A percentile compares a stretch with the other conserved stretches of the same genome.
Evolutionary conservation across 495 filamentous ascomycete species (phyloP).

Genomic region (Evernia prunastri): DNA sequence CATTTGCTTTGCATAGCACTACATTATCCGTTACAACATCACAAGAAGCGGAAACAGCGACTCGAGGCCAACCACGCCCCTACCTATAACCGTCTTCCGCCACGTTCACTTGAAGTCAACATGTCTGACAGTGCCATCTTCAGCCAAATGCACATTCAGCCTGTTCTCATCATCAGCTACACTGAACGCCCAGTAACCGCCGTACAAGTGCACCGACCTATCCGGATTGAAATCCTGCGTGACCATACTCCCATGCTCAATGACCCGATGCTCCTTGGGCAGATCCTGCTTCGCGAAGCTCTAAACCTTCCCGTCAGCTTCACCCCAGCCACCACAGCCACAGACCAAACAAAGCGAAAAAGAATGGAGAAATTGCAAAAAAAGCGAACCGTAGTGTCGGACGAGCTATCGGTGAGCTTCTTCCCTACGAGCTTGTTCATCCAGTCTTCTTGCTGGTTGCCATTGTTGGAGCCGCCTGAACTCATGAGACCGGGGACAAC

Average conservation of each 20-base stretch:
- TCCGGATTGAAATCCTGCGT: conserved; percentile 57
- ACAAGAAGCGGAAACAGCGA: background rate
- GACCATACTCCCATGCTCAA: conserved; percentile 55
- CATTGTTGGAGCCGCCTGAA: conserved; percentile 32
- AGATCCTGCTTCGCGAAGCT: conserved; percentile 71
- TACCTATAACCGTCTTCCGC: background rate
- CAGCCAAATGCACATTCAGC: conserved; percentile 65
- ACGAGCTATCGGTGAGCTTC: conserved; percentile 48
- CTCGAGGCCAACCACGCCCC: background rate
- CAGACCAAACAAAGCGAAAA: too few species aligned
- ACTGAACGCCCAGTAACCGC: background rate
- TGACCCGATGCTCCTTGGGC: conserved; percentile 58
- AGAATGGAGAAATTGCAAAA: too few species aligned
- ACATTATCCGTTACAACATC: background rate
- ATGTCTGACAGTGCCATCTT: conserved; percentile 67
- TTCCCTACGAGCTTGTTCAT: conserved; percentile 69
- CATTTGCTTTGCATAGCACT: background rate
- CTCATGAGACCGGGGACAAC: conserved; percentile 62
- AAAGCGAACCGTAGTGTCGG: background rate
- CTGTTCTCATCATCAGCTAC: conserved; percentile 30
- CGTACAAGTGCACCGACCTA: conserved; percentile 39
- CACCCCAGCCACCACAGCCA: background rate
- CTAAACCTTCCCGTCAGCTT: conserved; percentile 27
- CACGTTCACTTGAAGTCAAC: conserved; percentile 40
- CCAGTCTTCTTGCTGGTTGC: conserved; percentile 61